phyloP scores from a whole-genome alignment of 192 early-diverging fungal genomes.

The Rhizoclosmatium sp. region DNA sequence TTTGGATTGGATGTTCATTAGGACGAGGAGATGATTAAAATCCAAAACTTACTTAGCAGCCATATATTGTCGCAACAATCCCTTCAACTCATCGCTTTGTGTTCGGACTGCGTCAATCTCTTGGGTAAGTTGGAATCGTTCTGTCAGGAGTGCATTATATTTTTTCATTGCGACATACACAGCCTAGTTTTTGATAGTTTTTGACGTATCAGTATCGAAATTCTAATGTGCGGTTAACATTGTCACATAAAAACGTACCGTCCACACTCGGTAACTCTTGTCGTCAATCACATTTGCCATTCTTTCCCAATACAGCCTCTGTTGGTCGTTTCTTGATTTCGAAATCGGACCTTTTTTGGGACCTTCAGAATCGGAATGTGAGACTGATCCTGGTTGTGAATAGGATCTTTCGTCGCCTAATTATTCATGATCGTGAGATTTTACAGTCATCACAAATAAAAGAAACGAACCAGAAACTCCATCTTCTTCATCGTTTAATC shows the following conservation, averaged over 20 bases:
- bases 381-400: not conserved
- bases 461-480: slow-evolving; percentile 3
- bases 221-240: too few species aligned
- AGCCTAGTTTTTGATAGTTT: slow-evolving; percentile 38
- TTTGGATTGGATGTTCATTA: not conserved
- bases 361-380: not conserved
- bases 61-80: slow-evolving; percentile 63
- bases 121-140: slow-evolving; percentile 50
- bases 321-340: slow-evolving; percentile 40
- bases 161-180: slow-evolving; percentile 58
- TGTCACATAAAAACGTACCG: slow-evolving; percentile 36
- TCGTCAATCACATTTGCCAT: slow-evolving; percentile 61
- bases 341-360: not conserved
- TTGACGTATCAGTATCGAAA: too few species aligned
- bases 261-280: slow-evolving; percentile 60
- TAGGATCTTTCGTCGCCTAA: not conserved
- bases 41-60: slow-evolving; percentile 43
- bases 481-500: not conserved
- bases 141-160: slow-evolving; percentile 56
- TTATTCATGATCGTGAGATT: too few species aligned
- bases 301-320: slow-evolving; percentile 58
- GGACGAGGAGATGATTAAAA: not conserved
- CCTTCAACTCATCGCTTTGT: slow-evolving; percentile 64
- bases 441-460: too few species aligned
- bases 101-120: slow-evolving; percentile 52